Evolutionary conservation across 352 stramenopile genomes (phyloP).

Genomic region (Phytopythium delawarense): DNA sequence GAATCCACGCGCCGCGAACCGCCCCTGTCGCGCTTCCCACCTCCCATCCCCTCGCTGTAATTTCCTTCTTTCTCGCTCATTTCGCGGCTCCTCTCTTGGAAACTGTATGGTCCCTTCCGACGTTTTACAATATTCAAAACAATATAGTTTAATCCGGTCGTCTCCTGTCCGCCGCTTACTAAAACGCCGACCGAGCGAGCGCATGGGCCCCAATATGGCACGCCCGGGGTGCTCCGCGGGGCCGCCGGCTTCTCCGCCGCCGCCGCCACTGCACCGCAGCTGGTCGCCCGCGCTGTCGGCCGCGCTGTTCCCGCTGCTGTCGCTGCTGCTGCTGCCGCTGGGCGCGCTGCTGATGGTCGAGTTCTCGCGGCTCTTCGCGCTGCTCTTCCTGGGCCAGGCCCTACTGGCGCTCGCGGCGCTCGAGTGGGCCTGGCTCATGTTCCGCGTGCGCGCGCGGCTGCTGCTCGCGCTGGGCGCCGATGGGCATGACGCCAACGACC

Average conservation of each 20-base stretch:
- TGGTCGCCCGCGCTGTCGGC: conserved; percentile 11
- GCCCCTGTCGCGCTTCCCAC: too few relatives aligned
- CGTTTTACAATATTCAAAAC: too few relatives aligned
- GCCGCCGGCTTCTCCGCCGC: conserved; percentile 7
- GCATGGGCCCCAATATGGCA: conserved; percentile 1
- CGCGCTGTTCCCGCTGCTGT: conserved; percentile 27
- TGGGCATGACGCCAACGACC: neutral
- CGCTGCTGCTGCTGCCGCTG: conserved; percentile 23
- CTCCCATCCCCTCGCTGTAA: too few relatives aligned
- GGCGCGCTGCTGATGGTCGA: conserved; percentile 33
- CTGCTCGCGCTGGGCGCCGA: conserved; percentile 25
- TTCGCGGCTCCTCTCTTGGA: too few relatives aligned
- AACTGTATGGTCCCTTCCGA: too few relatives aligned
- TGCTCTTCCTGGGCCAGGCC: conserved; percentile 38
- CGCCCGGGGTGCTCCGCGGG: neutral
- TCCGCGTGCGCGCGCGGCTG: conserved; percentile 39
- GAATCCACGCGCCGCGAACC: too few relatives aligned
- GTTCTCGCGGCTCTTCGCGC: conserved; percentile 25
- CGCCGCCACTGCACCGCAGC: conserved; percentile 23
- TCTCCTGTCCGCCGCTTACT: neutral
- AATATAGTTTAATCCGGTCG: too few relatives aligned
- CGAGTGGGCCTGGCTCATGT: conserved; percentile 49
- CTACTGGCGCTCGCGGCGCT: conserved; percentile 34
- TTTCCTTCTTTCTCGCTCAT: too few relatives aligned
- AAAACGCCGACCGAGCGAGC: neutral